Evolutionary conservation across 106 monocot species (phyloP).

Genomic region (Acorus calamus): DNA sequence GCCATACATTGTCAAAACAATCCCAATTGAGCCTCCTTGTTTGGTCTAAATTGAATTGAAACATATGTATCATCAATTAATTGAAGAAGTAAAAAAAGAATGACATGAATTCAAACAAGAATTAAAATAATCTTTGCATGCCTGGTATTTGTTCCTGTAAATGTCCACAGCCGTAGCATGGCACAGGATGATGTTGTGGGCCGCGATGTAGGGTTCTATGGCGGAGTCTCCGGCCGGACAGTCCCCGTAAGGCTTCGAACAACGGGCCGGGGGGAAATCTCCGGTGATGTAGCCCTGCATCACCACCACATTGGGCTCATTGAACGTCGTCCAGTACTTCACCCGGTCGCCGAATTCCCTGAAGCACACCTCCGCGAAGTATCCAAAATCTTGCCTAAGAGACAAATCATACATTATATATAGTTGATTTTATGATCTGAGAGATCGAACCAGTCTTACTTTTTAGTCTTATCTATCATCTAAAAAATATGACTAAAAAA

Average conservation of each 20-base stretch:
- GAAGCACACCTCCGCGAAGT: slow-evolving; percentile 48
- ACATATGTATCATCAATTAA: background rate
- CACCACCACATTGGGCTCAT: slow-evolving; percentile 33
- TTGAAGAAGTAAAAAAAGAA: background rate
- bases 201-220: slow-evolving; percentile 32
- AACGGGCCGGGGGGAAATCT: slow-evolving; percentile 32
- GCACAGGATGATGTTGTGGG: slow-evolving; percentile 33
- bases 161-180: slow-evolving; percentile 34
- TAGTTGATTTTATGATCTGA: too few species aligned
- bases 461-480: too few species aligned
- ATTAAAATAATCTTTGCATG: background rate
- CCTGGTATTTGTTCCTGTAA: slow-evolving; percentile 40
- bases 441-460: too few species aligned
- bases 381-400: slow-evolving; percentile 38
- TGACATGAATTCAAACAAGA: background rate
- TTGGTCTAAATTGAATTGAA: slow-evolving; percentile 11
- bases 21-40: slow-evolving; percentile 47
- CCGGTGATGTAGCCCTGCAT: slow-evolving; percentile 33
- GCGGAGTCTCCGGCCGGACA: slow-evolving; percentile 26
- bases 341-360: slow-evolving; percentile 44
- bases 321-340: slow-evolving; percentile 48
- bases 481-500: background rate
- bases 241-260: slow-evolving; percentile 20
- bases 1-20: slow-evolving; percentile 23
- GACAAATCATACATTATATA: background rate